Evolutionary conservation across 352 stramenopile species (phyloP).

Genomic region (Globisporangium barbulae): DNA sequence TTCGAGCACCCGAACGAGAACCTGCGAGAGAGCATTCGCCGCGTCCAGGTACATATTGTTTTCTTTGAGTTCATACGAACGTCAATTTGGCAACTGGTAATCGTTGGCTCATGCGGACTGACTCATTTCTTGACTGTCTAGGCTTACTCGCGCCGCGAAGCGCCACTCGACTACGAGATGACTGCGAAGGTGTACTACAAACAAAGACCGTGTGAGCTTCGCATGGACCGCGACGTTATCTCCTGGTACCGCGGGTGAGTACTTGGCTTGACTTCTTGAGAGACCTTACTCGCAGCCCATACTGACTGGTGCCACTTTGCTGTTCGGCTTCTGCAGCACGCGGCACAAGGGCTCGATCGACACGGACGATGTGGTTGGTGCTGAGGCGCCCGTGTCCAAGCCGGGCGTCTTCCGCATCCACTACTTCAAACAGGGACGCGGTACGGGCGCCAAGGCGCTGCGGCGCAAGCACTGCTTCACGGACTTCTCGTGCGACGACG

Average conservation of each 20-base stretch:
- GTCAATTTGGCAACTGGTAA: too few species aligned
- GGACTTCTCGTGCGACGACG: conserved; percentile 47
- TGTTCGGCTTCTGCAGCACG: conserved; percentile 15
- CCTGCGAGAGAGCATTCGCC: conserved; percentile 76
- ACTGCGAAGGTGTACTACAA: conserved; percentile 42
- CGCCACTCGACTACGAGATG: conserved; percentile 63
- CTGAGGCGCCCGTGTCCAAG: conserved; percentile 35
- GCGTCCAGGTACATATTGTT: conserved; percentile 40
- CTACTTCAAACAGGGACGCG: conserved; percentile 69
- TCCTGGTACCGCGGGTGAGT: conserved; percentile 46
- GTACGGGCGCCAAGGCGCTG: conserved; percentile 57
- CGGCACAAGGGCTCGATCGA: conserved; percentile 46
- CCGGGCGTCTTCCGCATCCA: conserved; percentile 54
- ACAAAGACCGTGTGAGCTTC: conserved; percentile 48
- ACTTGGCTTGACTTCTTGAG: neutral
- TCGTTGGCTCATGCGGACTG: neutral
- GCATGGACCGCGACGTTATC: conserved; percentile 60
- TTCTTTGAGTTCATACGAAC: too few species aligned
- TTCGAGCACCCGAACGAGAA: conserved; percentile 67
- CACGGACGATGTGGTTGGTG: conserved; percentile 78
- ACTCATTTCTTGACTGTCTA: conserved; percentile 14
- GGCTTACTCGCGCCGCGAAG: conserved; percentile 73
- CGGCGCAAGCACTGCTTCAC: conserved; percentile 41
- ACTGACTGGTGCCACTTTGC: neutral
- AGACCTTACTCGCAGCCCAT: neutral